These are phyloP conservation scores for Lactifluus rugatus DNA, from an alignment of 768 basidiomycete genomes.

Conservation along the genomic window DNA sequence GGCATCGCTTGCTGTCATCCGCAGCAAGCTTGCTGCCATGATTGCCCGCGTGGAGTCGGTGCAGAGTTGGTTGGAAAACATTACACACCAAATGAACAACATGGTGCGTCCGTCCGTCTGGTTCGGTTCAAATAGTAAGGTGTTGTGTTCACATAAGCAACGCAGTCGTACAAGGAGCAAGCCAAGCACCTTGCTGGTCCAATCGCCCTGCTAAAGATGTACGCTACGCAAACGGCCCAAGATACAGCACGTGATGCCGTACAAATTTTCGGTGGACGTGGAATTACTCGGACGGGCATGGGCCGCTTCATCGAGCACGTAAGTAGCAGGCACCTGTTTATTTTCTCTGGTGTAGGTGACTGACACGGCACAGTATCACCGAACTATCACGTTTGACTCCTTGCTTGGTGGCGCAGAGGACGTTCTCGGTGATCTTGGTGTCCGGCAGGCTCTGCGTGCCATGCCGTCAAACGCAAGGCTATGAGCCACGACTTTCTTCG, in stretches of 20 bases:
- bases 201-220: conserved; percentile 74
- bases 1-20: conserved; percentile 75
- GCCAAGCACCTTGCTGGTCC: conserved; percentile 65
- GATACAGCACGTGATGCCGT: conserved; percentile 79
- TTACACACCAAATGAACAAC: conserved; percentile 82
- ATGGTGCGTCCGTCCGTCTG: conserved; percentile 44
- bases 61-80: conserved; percentile 79
- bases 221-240: conserved; percentile 64
- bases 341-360: background rate
- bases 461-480: conserved; percentile 38
- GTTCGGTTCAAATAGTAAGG: conserved; percentile 1
- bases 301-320: conserved; percentile 68
- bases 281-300: conserved; percentile 76
- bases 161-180: conserved; percentile 60
- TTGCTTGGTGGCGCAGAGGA: conserved; percentile 49
- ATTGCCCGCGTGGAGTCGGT: conserved; percentile 73
- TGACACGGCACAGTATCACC: conserved; percentile 27
- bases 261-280: conserved; percentile 80
- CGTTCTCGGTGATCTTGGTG: conserved; percentile 68
- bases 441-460: conserved; percentile 58
- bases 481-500: background rate
- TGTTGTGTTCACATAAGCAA: conserved; percentile 20
- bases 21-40: conserved; percentile 82
- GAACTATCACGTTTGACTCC: conserved; percentile 34
- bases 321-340: conserved; percentile 21